Base-by-base conservation (phyloP, 169 alveolate species). In the Plasmodium gonderi region DNA sequence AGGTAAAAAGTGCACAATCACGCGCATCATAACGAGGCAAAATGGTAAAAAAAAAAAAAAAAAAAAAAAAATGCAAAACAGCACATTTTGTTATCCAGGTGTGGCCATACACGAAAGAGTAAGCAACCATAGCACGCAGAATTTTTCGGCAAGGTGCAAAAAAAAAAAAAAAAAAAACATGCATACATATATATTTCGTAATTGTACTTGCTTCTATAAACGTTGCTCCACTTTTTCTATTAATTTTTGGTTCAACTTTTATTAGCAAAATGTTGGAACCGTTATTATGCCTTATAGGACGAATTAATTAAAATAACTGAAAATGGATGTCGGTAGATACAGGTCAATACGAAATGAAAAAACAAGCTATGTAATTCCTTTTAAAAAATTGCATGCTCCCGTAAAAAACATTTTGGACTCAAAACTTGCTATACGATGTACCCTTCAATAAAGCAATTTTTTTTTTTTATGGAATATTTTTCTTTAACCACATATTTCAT, bases 401-500 rank as follows among this genome's bases (percentile, higher is more conserved):
- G 75, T 60, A 82, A 40, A 60, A 42, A 54, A 60, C 51, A 23
- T 31, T 40, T 80, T 23, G 14, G 64, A 67, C n/a, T 80, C 44
- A 42, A 33, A 26, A 45, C 40, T 17, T 74, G 47, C 40, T 5
- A 36, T 82, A 49, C 77, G 67, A 69, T 38, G 76, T 60, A 47
- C 76, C 60, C 69, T 74, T 40, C 77, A 82, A 69, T 40, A 80
- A 64, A 8, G 79, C 38, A 80, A 65, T 60, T 54, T 54, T 54
- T 54, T 54, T 80, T 65, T 80, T 64, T 64, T 36, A 36, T 80
- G 44, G 49, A 36, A 36, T 36, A 33, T 79, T 79, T 36, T 68
- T 82, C 49, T 69, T 82, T 64, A 82, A 69, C 92, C 92, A 82
- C 92, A 69, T 82, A 33, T 69, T 69, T 40, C 64, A 44, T 49